Percentiles rank a stretch among this genome's conserved stretches.
phyloP scores from a whole-genome alignment of 352 stramenopile species.

The Phytophthora kernoviae region DNA sequence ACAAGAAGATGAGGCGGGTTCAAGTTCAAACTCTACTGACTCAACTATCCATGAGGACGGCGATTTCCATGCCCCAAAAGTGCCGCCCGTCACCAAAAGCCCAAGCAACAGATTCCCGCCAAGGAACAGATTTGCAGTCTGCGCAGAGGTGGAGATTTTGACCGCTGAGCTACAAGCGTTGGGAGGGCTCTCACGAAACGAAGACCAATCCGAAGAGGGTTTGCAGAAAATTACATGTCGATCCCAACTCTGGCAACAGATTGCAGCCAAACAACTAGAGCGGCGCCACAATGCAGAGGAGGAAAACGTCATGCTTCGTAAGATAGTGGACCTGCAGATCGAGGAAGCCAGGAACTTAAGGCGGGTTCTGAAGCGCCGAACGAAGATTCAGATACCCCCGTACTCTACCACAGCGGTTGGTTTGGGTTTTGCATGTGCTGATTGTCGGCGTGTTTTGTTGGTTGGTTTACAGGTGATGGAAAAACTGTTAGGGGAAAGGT shows the following conservation, averaged over 20 bases:
- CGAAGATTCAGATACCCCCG: constrained; percentile 26
- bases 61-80: too few relatives aligned
- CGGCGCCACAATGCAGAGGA: constrained; percentile 21
- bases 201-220: neutral
- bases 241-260: constrained; percentile 23
- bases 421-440: neutral
- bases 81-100: too few relatives aligned
- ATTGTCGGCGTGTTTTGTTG: neutral
- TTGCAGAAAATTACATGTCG: neutral
- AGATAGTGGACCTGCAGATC: constrained; percentile 30
- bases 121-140: neutral
- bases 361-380: constrained; percentile 32
- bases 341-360: constrained; percentile 32
- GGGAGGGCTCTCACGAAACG: neutral
- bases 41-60: too few relatives aligned
- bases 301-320: constrained; percentile 25
- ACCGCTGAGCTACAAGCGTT: neutral
- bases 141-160: neutral
- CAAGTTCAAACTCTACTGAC: too few relatives aligned
- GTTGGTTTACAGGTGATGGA: constrained; percentile 12
- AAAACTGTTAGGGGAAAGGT: constrained; percentile 17
- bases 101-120: neutral
- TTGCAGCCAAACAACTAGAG: constrained; percentile 22
- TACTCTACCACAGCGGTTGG: neutral
- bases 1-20: too few relatives aligned